A percentile compares a stretch with the other conserved stretches of the same genome.
Conservation (phyloP, 2,329 filamentous ascomycete species). For the Aspergillus sp. region DNA sequence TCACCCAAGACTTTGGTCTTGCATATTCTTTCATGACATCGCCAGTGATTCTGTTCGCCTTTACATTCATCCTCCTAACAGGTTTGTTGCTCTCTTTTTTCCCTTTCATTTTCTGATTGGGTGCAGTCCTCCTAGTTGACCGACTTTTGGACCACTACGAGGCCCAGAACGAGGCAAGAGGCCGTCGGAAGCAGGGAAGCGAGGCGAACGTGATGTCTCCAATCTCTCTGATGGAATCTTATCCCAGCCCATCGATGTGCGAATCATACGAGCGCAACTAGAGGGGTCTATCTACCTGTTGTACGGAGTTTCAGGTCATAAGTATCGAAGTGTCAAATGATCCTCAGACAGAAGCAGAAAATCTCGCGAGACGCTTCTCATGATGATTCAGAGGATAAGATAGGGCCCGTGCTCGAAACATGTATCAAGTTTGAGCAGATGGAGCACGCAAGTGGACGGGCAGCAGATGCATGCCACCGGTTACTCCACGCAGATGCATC, state of each 20-base stretch:
- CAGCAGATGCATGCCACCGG: too few relatives aligned
- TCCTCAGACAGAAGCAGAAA: too few relatives aligned
- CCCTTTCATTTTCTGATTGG: conserved; percentile 15
- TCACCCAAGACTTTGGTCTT: conserved; percentile 31
- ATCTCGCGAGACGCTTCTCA: background rate
- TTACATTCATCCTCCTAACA: conserved; percentile 30
- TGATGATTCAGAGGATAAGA: background rate
- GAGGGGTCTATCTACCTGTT: background rate
- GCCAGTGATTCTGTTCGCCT: conserved; percentile 38
- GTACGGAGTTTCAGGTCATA: background rate
- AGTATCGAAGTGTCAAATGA: too few relatives aligned
- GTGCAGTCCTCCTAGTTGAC: conserved; percentile 31
- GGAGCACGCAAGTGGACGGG: background rate
- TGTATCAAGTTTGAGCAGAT: background rate
- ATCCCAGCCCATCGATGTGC: background rate
- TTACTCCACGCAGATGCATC: too few relatives aligned
- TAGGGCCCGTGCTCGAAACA: conserved; percentile 4
- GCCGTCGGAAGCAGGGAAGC: conserved; percentile 25
- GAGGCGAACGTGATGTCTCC: conserved; percentile 13
- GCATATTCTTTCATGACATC: conserved; percentile 41
- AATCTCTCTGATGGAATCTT: conserved; percentile 5
- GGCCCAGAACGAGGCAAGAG: conserved; percentile 20
- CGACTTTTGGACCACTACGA: conserved; percentile 33
- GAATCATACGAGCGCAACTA: background rate
- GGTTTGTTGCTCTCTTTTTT: conserved; percentile 21